Base-by-base conservation (phyloP, 768 basidiomycete species). In the Hirschioporus abietinus region DNA sequence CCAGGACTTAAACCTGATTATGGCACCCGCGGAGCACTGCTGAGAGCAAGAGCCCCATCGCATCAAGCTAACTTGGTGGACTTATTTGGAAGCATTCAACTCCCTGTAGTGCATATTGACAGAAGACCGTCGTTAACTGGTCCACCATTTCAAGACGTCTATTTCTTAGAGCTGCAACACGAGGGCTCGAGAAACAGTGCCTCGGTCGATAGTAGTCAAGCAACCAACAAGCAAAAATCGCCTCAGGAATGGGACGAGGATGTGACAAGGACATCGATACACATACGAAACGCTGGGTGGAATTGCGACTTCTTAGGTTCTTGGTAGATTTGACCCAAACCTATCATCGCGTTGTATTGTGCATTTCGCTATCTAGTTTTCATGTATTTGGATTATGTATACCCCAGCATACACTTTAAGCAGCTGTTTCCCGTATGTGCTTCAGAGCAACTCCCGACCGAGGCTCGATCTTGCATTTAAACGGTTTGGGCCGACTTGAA, bases 131-230 rank as follows among this genome's bases (percentile, higher is more conserved):
- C 83, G 12, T 63, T 80, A 17, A 72, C 74, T 1, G 72, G 74
- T 27, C 68, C 71, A 23, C 84, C 83, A 4, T 90, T 91, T 71
- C 78, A 81, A 30, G 81, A 84, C 73, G 76, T 84, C 27, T 92
- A 92, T 72, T 87, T 92, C 67, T 73, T 89, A 12, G 91, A 92
- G 75, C 76, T 90, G 18, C 76, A 73, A 36, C 72, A 76, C 25
- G 65, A 62, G 24, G 61, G 30, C 34, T 65, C 64, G n/a, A 64
- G 66, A 35, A 57, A 26, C 30, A 34, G 69, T 69, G 52, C 15
- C 30, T 69, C 69, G 70, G 27, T 63, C 27, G 66, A 67, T 4
- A 63, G 20, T 15, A 65, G 27, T n/a, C 61, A 27, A 12, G 27
- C 64, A 52, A 65, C 60, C 35, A 20, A 64, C 23, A 15, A 25